Evolutionary conservation across 1,139 yeast species (phyloP), one percentile per base, ranked within the genome.

Genomic region (Dujonia santamariae): DNA sequence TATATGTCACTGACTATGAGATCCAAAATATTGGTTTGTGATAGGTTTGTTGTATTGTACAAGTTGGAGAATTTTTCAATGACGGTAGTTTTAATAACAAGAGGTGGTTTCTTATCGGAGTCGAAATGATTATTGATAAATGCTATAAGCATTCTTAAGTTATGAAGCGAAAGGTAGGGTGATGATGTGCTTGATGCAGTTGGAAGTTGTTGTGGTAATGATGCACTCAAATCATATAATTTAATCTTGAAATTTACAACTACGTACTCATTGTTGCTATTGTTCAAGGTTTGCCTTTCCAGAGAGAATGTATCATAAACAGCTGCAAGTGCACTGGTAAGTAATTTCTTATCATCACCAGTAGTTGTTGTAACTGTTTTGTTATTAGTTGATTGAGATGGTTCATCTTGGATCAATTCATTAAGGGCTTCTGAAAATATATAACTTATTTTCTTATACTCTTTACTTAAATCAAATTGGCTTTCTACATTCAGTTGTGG

Each of bases 191-290:
- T 51, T 1, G 79, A 61, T 13, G 81, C 66, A 36, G 49, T 47
- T 2, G 92, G 90, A 20, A 77, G 52, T 12, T 58, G 55, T 14
- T 59, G 47, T 1, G 90, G 86, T 30, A 74, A 53, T 8, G 66
- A 60, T 2, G 87, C 87, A 43, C 71, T 75, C 40, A 83, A 58
- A 44, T 82, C 82, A 36, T 63, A 65, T 47, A 83, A 78, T 40
- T 75, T 78, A 18, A 84, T 66, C 44, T 76, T 80, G 43, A 80
- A 71, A 49, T 82, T 84, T 31, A 82, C 70, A 32, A 83, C 74
- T 16, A 80, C 77, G 50, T 84, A 83, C 47, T 77, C 59, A 11
- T 4, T 8, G 14, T 27, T 27, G 43, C 43, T 14, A 40, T 35
- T 16, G 44, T 11, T 7, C 16, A 28, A 32, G 13, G 36, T 34